Percentiles rank a stretch among this genome's conserved stretches.
These are phyloP conservation scores for Malassezia cuniculi DNA, from an alignment of 1,284 basidiomycete species.

Conservation along the genomic window DNA sequence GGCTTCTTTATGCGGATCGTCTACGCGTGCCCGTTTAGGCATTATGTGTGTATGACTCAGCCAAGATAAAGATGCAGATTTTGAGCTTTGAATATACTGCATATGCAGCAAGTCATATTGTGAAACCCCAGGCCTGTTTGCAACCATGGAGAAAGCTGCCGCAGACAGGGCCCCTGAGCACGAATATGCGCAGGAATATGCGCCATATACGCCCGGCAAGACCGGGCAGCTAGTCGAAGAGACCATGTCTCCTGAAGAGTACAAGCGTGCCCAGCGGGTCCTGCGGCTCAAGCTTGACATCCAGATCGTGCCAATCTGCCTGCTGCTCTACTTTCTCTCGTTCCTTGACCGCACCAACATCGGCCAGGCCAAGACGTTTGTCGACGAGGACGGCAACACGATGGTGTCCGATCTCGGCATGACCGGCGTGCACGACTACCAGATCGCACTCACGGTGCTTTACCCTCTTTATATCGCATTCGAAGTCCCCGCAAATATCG, in stretches of 20 bases:
- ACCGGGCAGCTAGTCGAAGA: too few relatives aligned
- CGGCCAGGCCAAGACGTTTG: slow-evolving; percentile 20
- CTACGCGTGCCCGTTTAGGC: too few relatives aligned
- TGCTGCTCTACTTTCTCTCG: slow-evolving; percentile 23
- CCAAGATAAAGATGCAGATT: too few relatives aligned
- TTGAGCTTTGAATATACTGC: too few relatives aligned
- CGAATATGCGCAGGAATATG: too few relatives aligned
- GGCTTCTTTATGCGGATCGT: too few relatives aligned
- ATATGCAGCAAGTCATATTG: too few relatives aligned
- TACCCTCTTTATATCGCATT: slow-evolving; percentile 41
- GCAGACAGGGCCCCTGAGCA: too few relatives aligned
- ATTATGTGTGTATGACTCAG: too few relatives aligned
- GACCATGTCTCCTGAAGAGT: neutral
- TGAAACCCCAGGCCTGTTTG: too few relatives aligned
- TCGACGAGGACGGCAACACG: slow-evolving; percentile 18
- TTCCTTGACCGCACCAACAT: slow-evolving; percentile 33
- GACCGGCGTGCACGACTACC: slow-evolving; percentile 7
- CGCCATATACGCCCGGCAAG: too few relatives aligned
- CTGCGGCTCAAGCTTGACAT: slow-evolving; percentile 27
- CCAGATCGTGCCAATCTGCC: slow-evolving; percentile 27
- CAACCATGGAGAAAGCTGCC: too few relatives aligned
- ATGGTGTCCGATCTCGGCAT: neutral
- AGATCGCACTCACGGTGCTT: slow-evolving; percentile 20
- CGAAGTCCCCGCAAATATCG: slow-evolving; percentile 32
- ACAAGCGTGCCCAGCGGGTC: slow-evolving; percentile 18